Conservation (phyloP, 2,329 filamentous ascomycete species). For the Ilyonectria robusta region DNA sequence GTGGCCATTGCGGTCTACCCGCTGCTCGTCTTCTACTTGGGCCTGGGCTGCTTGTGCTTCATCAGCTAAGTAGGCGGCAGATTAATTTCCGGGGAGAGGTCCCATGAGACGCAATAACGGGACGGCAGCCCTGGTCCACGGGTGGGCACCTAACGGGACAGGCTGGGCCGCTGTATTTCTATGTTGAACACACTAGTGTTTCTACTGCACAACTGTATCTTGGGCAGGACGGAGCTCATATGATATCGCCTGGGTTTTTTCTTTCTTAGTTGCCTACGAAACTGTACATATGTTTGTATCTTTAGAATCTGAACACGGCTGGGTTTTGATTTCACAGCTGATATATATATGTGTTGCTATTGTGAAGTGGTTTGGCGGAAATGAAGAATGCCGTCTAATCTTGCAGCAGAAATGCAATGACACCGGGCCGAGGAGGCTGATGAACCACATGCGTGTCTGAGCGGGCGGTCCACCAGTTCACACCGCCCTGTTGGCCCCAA, state of each 20-base stretch:
- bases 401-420: background rate
- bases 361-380: background rate
- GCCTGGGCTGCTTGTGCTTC: conserved; percentile 94
- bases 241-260: background rate
- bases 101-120: background rate
- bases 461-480: conserved; percentile 1
- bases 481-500: background rate
- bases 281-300: conserved; percentile 9
- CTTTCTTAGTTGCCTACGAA: background rate
- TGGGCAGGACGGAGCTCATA: conserved; percentile 1
- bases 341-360: background rate
- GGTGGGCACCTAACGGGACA: background rate
- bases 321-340: background rate
- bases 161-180: conserved; percentile 23
- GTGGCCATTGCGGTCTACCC: conserved; percentile 96
- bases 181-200: conserved; percentile 10
- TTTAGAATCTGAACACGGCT: background rate
- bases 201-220: conserved; percentile 11
- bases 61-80: conserved; percentile 76
- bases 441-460: background rate
- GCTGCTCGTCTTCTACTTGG: conserved; percentile 94
- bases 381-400: background rate
- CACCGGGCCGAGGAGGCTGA: background rate
- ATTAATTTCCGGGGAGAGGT: no score
- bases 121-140: background rate